Percentiles rank a stretch among this genome's conserved stretches.
phyloP scores from a whole-genome alignment of 2,329 filamentous ascomycete genomes.

The Talaromyces sp. region DNA sequence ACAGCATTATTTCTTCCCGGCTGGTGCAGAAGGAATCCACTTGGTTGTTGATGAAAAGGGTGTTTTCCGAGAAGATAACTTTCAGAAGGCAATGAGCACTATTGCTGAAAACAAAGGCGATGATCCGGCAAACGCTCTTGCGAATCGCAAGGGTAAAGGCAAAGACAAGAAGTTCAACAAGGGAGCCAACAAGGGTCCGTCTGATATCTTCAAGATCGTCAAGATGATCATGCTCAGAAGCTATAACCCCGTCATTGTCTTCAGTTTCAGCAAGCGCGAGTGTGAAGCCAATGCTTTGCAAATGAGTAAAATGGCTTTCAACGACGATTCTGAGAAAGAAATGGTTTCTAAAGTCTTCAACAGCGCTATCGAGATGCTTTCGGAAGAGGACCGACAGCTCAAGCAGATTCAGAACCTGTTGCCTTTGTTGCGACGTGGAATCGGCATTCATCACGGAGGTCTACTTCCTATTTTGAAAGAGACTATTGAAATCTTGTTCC shows the following conservation, averaged over 20 bases:
- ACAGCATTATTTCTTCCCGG: conserved; percentile 96
- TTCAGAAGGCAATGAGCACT: conserved; percentile 88
- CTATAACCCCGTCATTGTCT: conserved; percentile 97
- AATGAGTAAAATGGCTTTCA: conserved; percentile 85
- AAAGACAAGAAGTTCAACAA: conserved; percentile 92
- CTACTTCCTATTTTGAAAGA: conserved; percentile 94
- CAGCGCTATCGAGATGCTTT: conserved; percentile 87
- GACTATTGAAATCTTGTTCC: conserved; percentile 97
- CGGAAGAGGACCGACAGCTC: conserved; percentile 82
- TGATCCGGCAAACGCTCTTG: conserved; percentile 73
- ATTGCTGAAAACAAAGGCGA: conserved; percentile 85
- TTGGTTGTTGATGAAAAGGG: conserved; percentile 96
- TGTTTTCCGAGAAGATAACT: conserved; percentile 93
- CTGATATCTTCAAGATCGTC: conserved; percentile 95
- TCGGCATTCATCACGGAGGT: conserved; percentile 96
- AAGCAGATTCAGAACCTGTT: conserved; percentile 89
- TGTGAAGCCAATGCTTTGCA: conserved; percentile 87
- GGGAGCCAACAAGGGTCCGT: conserved; percentile 66
- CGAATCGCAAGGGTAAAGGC: conserved; percentile 78
- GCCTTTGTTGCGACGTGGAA: conserved; percentile 82
- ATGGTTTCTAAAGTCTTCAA: conserved; percentile 94
- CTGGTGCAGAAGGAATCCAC: conserved; percentile 87
- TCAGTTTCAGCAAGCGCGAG: conserved; percentile 98
- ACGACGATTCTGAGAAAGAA: conserved; percentile 89
- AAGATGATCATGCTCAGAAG: conserved; percentile 98